Percentiles rank a stretch among this genome's conserved stretches.
Evolutionary conservation across 352 stramenopile species (phyloP).

Genomic region (Elongisporangium anandrum): DNA sequence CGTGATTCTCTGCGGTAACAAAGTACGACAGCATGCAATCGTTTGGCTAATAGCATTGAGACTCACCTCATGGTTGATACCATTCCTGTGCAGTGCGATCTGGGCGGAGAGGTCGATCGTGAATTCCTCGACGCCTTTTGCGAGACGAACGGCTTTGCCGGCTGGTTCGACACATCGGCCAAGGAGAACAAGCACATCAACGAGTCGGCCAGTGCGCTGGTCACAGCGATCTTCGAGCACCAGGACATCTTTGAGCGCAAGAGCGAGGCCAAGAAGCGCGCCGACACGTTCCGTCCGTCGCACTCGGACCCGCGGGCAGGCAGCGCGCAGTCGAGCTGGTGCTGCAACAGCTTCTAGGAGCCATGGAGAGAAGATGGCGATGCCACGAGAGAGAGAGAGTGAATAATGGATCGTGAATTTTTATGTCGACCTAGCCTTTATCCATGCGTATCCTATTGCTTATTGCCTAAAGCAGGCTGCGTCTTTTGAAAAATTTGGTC

Average conservation of each 20-base stretch:
- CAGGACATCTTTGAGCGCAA: conserved; percentile 87
- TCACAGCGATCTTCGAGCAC: conserved; percentile 75
- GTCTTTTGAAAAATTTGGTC: not conserved
- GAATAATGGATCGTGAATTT: not conserved
- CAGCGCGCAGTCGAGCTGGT: conserved; percentile 52
- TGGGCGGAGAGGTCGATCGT: conserved; percentile 72
- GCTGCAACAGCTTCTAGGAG: conserved; percentile 83
- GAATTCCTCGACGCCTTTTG: conserved; percentile 86
- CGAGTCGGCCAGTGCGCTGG: conserved; percentile 78
- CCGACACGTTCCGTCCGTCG: conserved; percentile 74
- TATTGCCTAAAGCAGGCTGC: not conserved
- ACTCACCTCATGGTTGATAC: not conserved
- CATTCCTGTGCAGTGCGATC: conserved; percentile 56
- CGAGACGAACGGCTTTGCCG: conserved; percentile 87
- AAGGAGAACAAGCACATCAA: conserved; percentile 93
- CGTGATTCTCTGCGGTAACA: conserved; percentile 92
- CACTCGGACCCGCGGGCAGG: conserved; percentile 35
- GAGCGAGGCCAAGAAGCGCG: conserved; percentile 58
- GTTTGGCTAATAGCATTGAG: not conserved
- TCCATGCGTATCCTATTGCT: not conserved
- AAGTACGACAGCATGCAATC: conserved; percentile 33
- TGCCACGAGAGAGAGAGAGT: not conserved
- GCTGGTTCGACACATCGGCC: conserved; percentile 92
- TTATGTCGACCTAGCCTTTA: not conserved
- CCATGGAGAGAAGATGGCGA: not conserved